Conservation (phyloP, 306 rosid species). For the Corylus americana region DNA sequence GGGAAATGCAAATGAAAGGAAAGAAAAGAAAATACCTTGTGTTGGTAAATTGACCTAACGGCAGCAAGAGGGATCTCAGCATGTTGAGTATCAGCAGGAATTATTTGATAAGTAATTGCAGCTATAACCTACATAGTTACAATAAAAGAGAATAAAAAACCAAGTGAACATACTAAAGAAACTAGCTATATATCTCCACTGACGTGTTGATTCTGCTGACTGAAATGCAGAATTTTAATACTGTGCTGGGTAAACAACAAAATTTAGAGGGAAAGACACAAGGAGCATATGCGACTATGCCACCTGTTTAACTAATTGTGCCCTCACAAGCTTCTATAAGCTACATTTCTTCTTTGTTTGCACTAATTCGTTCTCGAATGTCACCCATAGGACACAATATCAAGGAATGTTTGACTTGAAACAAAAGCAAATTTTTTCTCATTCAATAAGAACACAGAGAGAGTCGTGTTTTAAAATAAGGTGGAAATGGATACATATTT, state of each 20-base stretch:
- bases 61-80: conserved; percentile 97
- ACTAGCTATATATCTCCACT: background rate
- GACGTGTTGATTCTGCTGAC: background rate
- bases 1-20: background rate
- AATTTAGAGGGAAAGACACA: background rate
- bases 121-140: conserved; percentile 62
- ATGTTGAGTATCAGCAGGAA: conserved; percentile 83
- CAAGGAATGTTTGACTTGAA: background rate
- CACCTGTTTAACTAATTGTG: background rate
- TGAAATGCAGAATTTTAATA: background rate
- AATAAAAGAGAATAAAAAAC: background rate
- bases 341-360: background rate
- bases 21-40: conserved; percentile 52
- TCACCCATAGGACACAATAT: background rate
- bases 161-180: background rate
- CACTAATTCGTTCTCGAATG: background rate
- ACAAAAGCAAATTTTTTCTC: background rate
- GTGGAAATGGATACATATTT: background rate
- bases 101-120: conserved; percentile 81
- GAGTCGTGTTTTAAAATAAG: background rate
- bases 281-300: background rate
- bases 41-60: conserved; percentile 59
- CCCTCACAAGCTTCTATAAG: background rate
- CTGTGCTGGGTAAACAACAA: background rate
- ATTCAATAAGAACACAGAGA: background rate